These are phyloP conservation scores for Choanephora cucurbitarum DNA, from an alignment of 371 early-diverging fungal genomes.

Conservation along the genomic window DNA sequence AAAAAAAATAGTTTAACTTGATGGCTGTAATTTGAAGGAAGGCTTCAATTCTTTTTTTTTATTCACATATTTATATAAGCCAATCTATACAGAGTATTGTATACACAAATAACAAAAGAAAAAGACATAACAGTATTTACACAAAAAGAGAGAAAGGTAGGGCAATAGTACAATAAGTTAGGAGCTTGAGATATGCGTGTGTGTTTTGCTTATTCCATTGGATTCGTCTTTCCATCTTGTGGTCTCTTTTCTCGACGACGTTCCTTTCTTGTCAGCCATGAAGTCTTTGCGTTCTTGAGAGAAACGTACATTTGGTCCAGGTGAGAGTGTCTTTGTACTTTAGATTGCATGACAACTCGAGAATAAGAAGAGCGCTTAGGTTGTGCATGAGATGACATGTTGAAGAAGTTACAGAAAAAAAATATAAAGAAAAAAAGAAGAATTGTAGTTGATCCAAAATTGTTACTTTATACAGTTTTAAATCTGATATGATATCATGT, in stretches of 20 bases:
- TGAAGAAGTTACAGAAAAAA: not conserved
- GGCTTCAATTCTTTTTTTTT: no score
- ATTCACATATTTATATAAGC: no score
- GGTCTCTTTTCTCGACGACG: slow-evolving; percentile 31
- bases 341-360: not conserved
- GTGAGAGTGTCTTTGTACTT: not conserved
- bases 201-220: slow-evolving; percentile 27
- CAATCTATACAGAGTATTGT: no score
- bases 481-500: no score
- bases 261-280: slow-evolving; percentile 8
- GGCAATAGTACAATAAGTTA: no score
- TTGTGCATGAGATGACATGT: not conserved
- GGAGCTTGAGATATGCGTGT: no score
- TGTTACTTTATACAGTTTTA: no score
- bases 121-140: no score
- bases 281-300: slow-evolving; percentile 7
- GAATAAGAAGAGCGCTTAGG: not conserved
- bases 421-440: not conserved
- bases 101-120: no score
- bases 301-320: not conserved
- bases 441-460: not conserved
- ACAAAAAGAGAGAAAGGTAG: no score
- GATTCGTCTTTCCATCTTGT: slow-evolving; percentile 48
- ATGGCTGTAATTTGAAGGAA: no score
- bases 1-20: no score